Evolutionary conservation across 306 rosid species (phyloP), one percentile per base, ranked within the genome.

Genomic region (Cucurbita moschata): DNA sequence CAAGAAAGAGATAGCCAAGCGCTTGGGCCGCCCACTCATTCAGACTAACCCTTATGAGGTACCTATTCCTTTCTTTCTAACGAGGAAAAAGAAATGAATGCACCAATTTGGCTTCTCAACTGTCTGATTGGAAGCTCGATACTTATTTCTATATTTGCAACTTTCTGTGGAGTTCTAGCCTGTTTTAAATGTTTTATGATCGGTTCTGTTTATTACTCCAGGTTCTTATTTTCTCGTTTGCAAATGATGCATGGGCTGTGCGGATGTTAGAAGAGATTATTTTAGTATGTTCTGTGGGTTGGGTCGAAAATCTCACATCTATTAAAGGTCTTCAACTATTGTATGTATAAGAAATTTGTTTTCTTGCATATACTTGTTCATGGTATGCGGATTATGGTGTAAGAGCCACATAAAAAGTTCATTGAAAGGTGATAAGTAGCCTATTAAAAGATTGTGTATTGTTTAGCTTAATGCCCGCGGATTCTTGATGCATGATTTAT

Each of bases 21-120:
- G 99, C 52, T 75, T 95, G 12, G 99, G 99, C 11, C 99, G 99
- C 7, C 99, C 99, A 47, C 96, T 95, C 53, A 85, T 91, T 71
- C 89, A 91, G 44, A 95, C 99, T 2, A 91, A 84, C 77, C 78
- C 92, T 64, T 95, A 95, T 11, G 99, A 95, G 96, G 99, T 89
- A 44, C 8, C 53, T 21, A 8, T 23, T 16, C 30, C 12, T 55
- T 55, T 59, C 50, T 52, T 39, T 72, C 64, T 72, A 16, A 10
- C 14, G 47, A 72, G 6, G 62, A 54, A 53, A 38, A 38, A 14
- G 7, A 38, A 52, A 52, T 40, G 30, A 19, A n/a, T 44, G 54
- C 55, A 10, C 60, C 75, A n/a, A 8, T 37, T 38, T 49, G 4
- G 4, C 38, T 68, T 30, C 35, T 30, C 35, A 30, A 30, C 35